Conservation (phyloP, 441 rosid species). For the Erodium texanum region DNA sequence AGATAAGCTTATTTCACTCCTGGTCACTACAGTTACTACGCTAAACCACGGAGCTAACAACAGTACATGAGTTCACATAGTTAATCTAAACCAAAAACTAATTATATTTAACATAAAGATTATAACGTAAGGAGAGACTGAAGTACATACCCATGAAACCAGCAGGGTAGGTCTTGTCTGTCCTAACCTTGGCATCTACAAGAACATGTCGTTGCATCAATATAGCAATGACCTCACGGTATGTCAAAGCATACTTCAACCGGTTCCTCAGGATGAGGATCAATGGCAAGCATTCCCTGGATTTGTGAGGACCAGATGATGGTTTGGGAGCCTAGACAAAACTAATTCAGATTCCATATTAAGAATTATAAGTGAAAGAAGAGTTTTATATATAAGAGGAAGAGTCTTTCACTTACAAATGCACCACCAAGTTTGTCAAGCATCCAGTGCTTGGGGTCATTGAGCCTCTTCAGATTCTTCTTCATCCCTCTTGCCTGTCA, state of each 20-base stretch:
- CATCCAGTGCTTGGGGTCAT: constrained; percentile 12
- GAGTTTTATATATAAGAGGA: background rate
- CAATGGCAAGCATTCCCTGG: constrained; percentile 20
- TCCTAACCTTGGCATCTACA: background rate
- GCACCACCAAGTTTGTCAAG: constrained; percentile 11
- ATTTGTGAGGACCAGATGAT: constrained; percentile 21
- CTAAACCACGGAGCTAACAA: background rate
- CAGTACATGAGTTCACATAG: background rate
- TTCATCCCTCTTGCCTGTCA: constrained; percentile 21
- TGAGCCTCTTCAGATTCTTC: constrained; percentile 21
- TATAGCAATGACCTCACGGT: constrained; percentile 17
- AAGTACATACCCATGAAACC: constrained; percentile 1
- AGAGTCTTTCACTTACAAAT: constrained; percentile 12
- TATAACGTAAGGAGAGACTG: background rate
- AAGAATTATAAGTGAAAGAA: too few species aligned
- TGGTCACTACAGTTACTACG: background rate
- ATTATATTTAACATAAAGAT: background rate
- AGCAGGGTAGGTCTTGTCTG: too few species aligned
- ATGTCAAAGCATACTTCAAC: constrained; percentile 19
- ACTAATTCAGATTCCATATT: background rate
- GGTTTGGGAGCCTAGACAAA: constrained; percentile 12
- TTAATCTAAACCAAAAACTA: background rate
- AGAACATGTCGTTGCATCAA: too few species aligned
- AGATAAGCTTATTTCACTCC: background rate
- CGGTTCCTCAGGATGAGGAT: constrained; percentile 18